phyloP scores from a whole-genome alignment of 2,329 filamentous ascomycete species.

The Aspergillus arachidicola region DNA sequence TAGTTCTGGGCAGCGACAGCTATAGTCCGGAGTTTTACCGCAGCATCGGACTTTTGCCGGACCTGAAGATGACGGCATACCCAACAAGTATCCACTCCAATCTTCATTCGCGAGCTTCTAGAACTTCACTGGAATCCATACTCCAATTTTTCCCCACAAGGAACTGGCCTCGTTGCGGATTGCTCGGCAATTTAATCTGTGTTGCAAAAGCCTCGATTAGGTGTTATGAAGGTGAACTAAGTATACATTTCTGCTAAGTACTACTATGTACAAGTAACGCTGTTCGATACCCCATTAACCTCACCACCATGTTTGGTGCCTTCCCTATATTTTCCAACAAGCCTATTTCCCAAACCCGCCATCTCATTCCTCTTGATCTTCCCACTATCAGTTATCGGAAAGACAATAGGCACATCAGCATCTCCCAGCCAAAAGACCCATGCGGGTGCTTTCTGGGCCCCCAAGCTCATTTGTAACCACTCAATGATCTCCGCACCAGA shows the following conservation, averaged over 20 bases:
- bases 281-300: neutral
- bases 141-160: neutral
- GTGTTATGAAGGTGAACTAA: neutral
- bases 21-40: neutral
- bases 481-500: neutral
- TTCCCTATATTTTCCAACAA: neutral
- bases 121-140: neutral
- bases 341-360: neutral
- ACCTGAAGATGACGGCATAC: neutral
- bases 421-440: neutral
- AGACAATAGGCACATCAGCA: neutral
- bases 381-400: neutral
- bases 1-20: neutral
- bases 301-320: neutral
- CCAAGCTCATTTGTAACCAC: neutral
- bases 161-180: neutral
- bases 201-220: neutral
- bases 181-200: neutral
- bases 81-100: neutral
- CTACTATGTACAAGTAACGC: neutral
- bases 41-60: neutral
- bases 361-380: neutral
- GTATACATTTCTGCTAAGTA: neutral
- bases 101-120: neutral
- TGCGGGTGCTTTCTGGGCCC: neutral